Evolutionary conservation across 2,329 filamentous ascomycete genomes (phyloP), one percentile per base, ranked within the genome.

Genomic region (Tothia fuscella): DNA sequence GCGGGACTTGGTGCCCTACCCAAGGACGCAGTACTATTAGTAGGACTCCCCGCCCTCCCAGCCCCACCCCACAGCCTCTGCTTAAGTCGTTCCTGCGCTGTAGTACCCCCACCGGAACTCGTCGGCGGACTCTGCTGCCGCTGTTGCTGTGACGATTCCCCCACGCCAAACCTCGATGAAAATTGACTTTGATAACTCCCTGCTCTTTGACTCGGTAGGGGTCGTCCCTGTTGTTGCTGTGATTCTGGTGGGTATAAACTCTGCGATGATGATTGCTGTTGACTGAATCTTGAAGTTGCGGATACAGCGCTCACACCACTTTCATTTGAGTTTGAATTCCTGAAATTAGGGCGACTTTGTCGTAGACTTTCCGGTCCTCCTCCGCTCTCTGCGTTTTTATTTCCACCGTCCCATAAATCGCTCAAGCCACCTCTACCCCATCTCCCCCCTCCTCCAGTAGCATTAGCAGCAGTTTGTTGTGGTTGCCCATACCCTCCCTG

Each of bases 11-110:
- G 32, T 13, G 29, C 32, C 19, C 38, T 25, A 35, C 38, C 16
- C n/a, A 29, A 24, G 17, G 56, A 50, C 5, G 50, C 41, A 5
- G 51, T 47, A 38, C 52, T 56, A 45, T 52, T 57, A 19, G 64
- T 63, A 6, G 76, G 74, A 48, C 76, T 80, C 36, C 67, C 66
- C 32, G 72, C 73, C 49, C 72, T 68, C 17, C 73, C 69, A 22
- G 74, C 72, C n/a, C 76, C 77, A n/a, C n/a, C n/a, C 70, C 86
- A 86, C 34, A 94, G 64, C 47, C 84, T 68, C 53, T 87, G 84
- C 56, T 86, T 84, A 51, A 95, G 66, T 50, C 84, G 71, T 52
- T 93, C 84, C 63, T 93, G 84, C 38, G 86, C 86, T 16, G 78
- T 76, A 25, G 68, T 68, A 3, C 62, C 66, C 31, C 53, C 60